Percentiles rank a stretch among this genome's conserved stretches.
phyloP scores from a whole-genome alignment of 768 basidiomycete genomes.

The Rhizopogon rudus region DNA sequence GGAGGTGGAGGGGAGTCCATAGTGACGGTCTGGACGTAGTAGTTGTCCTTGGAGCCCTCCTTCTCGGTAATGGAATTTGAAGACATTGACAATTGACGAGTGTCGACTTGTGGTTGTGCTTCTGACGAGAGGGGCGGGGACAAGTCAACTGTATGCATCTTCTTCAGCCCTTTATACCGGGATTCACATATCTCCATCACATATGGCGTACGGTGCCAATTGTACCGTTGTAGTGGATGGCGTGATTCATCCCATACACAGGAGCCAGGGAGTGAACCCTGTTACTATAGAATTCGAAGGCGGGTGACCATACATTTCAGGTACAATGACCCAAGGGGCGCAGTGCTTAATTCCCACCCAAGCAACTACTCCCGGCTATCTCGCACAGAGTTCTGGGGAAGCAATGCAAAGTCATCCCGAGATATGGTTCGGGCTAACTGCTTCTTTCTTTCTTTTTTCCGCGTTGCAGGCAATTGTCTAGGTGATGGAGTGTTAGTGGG shows the following conservation, averaged over 20 bases:
- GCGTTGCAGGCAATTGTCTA: background rate
- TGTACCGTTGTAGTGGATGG: background rate
- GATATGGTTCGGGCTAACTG: background rate
- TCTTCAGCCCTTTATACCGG: constrained; percentile 13
- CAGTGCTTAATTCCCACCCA: constrained; percentile 5
- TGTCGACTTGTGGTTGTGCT: background rate
- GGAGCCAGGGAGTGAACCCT: background rate
- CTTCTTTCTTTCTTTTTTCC: background rate
- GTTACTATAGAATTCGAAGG: constrained; percentile 2
- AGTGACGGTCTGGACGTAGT: constrained; percentile 22
- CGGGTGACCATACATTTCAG: constrained; percentile 1
- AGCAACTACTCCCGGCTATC: constrained; percentile 9
- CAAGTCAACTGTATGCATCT: background rate
- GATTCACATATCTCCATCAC: background rate
- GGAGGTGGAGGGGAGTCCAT: constrained; percentile 11
- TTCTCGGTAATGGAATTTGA: constrained; percentile 16
- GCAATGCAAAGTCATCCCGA: constrained; percentile 2
- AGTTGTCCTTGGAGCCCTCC: constrained; percentile 16
- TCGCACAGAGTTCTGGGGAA: constrained; percentile 2
- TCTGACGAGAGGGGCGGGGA: background rate
- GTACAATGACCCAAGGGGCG: constrained; percentile 1
- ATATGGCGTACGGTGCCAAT: background rate
- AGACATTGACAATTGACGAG: constrained; percentile 13
- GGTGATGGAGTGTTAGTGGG: background rate
- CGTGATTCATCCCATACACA: constrained; percentile 5